phyloP scores from a whole-genome alignment of 306 rosid genomes.

The Dalbergia cochinchinensis region DNA sequence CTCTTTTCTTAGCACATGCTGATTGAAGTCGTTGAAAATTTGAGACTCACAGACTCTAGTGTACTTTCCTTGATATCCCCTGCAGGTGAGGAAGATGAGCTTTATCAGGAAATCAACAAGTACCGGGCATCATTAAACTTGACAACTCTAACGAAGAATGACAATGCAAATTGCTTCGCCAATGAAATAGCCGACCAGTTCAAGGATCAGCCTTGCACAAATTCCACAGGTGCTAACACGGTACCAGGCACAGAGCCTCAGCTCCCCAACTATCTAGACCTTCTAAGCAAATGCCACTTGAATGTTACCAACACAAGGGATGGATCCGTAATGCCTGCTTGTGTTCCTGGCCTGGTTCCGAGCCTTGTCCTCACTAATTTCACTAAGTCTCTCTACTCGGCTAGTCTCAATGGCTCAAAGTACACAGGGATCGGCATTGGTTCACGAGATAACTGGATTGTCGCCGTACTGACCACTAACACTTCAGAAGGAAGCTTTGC shows the following conservation, averaged over 20 bases:
- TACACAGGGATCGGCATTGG: constrained; percentile 83
- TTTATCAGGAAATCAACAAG: constrained; percentile 71
- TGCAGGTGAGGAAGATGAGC: constrained; percentile 77
- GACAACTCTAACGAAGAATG: constrained; percentile 62
- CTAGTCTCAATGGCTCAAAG: constrained; percentile 73
- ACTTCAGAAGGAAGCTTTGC: constrained; percentile 82
- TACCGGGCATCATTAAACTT: constrained; percentile 74
- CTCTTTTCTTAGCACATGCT: constrained; percentile 42
- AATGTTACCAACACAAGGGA: constrained; percentile 87
- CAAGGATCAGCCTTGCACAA: constrained; percentile 84
- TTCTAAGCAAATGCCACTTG: constrained; percentile 75
- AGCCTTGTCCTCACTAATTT: constrained; percentile 79
- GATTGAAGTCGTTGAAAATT: constrained; percentile 33
- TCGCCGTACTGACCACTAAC: constrained; percentile 78
- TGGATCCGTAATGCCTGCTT: constrained; percentile 81
- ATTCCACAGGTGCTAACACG: constrained; percentile 89
- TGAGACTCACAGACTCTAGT: background rate
- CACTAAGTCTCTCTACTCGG: constrained; percentile 79
- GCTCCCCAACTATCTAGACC: constrained; percentile 66
- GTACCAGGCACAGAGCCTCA: constrained; percentile 87
- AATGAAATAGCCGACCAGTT: constrained; percentile 75
- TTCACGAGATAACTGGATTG: constrained; percentile 81
- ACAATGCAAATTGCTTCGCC: constrained; percentile 87
- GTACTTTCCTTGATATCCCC: constrained; percentile 33
- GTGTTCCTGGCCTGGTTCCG: constrained; percentile 75